Conservation (phyloP, 2,329 filamentous ascomycete genomes). For the Trichophaea hybrida region DNA sequence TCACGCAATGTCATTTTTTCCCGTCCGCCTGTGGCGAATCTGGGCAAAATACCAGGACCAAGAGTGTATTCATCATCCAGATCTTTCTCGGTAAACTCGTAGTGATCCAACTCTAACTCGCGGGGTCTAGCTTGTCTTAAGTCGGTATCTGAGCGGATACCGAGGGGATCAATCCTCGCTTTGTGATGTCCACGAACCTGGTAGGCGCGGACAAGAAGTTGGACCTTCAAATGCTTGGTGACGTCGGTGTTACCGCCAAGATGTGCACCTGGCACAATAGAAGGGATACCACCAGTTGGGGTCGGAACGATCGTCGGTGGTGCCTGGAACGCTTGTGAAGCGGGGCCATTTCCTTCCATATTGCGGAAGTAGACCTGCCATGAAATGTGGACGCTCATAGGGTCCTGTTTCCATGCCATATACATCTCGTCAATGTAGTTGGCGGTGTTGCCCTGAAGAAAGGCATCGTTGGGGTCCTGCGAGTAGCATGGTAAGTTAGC, state of each 20-base stretch:
- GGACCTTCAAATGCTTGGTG: constrained; percentile 94
- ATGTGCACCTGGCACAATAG: constrained; percentile 54
- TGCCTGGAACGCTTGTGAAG: constrained; percentile 90
- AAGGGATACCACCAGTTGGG: constrained; percentile 62
- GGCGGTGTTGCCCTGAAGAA: constrained; percentile 89
- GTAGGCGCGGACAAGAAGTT: constrained; percentile 91
- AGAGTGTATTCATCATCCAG: constrained; percentile 82
- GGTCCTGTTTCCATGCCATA: constrained; percentile 88
- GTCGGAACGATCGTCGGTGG: constrained; percentile 81
- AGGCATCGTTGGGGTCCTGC: constrained; percentile 76
- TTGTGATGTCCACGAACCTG: constrained; percentile 97
- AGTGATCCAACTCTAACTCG: constrained; percentile 84
- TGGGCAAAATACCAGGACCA: constrained; percentile 84
- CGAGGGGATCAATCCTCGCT: constrained; percentile 89
- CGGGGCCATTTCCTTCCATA: constrained; percentile 98
- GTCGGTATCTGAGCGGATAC: constrained; percentile 66
- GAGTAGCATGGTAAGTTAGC: background rate
- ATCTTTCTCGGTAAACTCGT: constrained; percentile 88
- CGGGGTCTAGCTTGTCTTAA: constrained; percentile 71
- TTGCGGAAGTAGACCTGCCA: constrained; percentile 99
- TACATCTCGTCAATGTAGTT: constrained; percentile 99
- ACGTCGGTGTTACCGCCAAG: constrained; percentile 62
- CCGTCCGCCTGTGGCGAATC: constrained; percentile 74
- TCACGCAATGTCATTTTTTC: constrained; percentile 96
- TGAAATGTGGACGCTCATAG: constrained; percentile 85